A percentile compares a stretch with the other conserved stretches of the same genome.
Conservation (phyloP, 1,284 basidiomycete genomes). For the Naganishia sp. region DNA sequence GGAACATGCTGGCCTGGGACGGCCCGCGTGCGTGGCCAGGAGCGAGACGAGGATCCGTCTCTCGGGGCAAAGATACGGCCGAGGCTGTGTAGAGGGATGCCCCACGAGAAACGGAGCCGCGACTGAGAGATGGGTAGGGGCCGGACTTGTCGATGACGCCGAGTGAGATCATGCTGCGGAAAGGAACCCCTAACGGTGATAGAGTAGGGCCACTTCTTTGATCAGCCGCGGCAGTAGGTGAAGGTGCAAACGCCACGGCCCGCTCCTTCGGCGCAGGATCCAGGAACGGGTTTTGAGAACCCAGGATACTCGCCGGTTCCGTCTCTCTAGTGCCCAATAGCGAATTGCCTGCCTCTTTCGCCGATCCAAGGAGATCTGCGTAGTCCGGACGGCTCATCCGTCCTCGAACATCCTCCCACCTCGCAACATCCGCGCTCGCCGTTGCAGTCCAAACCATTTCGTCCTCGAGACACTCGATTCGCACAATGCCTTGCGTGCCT, state of each 20-base stretch:
- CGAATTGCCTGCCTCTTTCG: slow-evolving; percentile 12
- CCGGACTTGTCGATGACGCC: slow-evolving; percentile 62
- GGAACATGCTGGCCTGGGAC: slow-evolving; percentile 7
- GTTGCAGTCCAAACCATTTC: slow-evolving; percentile 89
- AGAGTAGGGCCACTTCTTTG: not conserved
- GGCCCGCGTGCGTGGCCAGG: slow-evolving; percentile 18
- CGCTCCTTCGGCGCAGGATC: slow-evolving; percentile 1
- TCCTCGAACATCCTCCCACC: slow-evolving; percentile 68
- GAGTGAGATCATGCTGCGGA: slow-evolving; percentile 74
- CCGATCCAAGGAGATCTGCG: slow-evolving; percentile 40
- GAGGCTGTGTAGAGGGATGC: slow-evolving; percentile 20
- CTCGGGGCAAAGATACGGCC: slow-evolving; percentile 17
- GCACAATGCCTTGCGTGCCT: slow-evolving; percentile 72
- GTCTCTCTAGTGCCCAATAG: too few relatives aligned
- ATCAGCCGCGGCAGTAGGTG: not conserved
- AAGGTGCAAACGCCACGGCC: slow-evolving; percentile 27
- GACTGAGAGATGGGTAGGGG: slow-evolving; percentile 2
- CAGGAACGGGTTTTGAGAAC: slow-evolving; percentile 14
- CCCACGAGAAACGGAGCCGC: slow-evolving; percentile 14
- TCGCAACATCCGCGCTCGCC: slow-evolving; percentile 72
- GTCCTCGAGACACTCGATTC: slow-evolving; percentile 82
- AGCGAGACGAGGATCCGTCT: slow-evolving; percentile 39
- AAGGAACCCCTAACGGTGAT: slow-evolving; percentile 64
- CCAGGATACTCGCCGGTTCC: slow-evolving; percentile 1
- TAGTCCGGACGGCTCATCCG: not conserved